Base-by-base conservation (phyloP, 2,329 filamentous ascomycete species). In the Fusarium sororula region DNA sequence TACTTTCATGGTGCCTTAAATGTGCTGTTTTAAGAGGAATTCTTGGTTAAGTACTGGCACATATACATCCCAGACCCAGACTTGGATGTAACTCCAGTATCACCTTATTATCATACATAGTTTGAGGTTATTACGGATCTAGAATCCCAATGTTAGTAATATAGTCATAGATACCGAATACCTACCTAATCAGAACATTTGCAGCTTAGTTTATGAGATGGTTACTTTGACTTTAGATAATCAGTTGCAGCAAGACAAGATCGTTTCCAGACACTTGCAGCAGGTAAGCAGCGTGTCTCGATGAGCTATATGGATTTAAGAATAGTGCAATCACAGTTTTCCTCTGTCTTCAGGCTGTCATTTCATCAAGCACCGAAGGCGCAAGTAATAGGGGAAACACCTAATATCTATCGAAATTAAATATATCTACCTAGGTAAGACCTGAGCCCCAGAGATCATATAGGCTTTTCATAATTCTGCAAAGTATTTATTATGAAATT, bases 61-160 rank as follows among this genome's bases (percentile, higher is more conserved):
- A 47, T 38, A 22, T 22, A 38, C 35, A 63, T 55, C 64, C 47
- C 38, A 68, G 48, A 68, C 24, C 64, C 56, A 63, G 63, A 30
- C 54, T 68, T 41, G 41, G 63, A 62, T 68, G 63, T 39, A 56
- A 38, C 48, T 42, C 22, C 32, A 30, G 28, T 35, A 41, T 22
- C n/a, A n/a, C 32, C 20, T 26, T 41, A 18, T 41, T 41, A 15
- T 55, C 35, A 55, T 55, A 22, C 24, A 38, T 38, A 61, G 22
- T 50, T 28, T 22, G 20, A 58, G 24, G 44, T 51, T 32, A 3
- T 24, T 22, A 13, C 20, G 22, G n/a, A 7, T 24, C 51, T 9
- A 47, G 22, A 26, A 20, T 41, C 24, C 18, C 20, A 14, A 28
- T 38, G 24, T 37, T 51, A 28, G 26, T 51, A 58, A 39, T 53